Evolutionary conservation across 345 rosid genomes (phyloP).

Genomic region (Gossypium australe): DNA sequence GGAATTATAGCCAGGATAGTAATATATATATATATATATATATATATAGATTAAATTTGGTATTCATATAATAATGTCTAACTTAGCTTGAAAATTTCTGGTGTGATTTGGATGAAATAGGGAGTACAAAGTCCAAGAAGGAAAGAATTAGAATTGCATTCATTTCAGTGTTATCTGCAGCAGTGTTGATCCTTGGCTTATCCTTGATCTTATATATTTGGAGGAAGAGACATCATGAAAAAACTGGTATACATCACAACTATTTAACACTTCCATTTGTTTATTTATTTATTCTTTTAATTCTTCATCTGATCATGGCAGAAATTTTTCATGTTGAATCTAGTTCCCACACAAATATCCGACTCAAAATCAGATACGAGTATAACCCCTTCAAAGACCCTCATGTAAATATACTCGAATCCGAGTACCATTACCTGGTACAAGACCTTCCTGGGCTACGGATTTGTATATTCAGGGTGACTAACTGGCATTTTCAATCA

Average conservation of each 20-base stretch:
- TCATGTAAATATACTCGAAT: no score
- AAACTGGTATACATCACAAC: not conserved
- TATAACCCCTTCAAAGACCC: not conserved
- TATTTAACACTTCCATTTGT: not conserved
- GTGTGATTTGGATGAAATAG: not conserved
- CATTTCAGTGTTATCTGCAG: conserved; percentile 6
- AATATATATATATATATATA: no score
- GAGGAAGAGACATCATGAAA: conserved; percentile 1
- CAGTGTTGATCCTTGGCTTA: not conserved
- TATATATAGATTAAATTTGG: no score
- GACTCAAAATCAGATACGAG: not conserved
- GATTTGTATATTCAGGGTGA: no score
- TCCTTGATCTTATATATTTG: not conserved
- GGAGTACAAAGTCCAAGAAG: not conserved
- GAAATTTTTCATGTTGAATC: not conserved
- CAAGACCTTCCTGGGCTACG: no score
- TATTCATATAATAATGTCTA: not conserved
- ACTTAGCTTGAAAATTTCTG: not conserved
- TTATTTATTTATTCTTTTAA: not conserved
- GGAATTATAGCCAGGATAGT: not conserved
- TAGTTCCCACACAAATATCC: not conserved
- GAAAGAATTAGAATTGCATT: not conserved
- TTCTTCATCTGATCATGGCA: not conserved
- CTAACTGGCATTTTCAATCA: no score
- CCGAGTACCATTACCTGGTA: no score